Evolutionary conservation across 2,329 filamentous ascomycete genomes (phyloP).

Genomic region (Neodidymelliopsis sp.): DNA sequence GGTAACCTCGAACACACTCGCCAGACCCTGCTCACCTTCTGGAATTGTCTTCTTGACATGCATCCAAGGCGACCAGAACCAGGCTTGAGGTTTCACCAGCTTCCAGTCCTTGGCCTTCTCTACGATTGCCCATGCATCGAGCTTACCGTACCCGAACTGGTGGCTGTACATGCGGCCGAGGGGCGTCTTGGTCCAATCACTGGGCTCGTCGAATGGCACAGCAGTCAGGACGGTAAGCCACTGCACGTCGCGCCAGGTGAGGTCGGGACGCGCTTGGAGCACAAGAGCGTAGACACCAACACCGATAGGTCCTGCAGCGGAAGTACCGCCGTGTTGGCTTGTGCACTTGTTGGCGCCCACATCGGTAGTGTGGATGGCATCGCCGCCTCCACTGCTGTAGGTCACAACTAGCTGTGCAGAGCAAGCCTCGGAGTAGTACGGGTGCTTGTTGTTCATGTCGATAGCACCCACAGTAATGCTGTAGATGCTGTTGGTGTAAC

Average conservation of each 20-base stretch:
- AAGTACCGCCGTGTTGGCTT: constrained; percentile 87
- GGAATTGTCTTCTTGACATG: constrained; percentile 87
- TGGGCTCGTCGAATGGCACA: constrained; percentile 77
- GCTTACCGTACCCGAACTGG: constrained; percentile 93
- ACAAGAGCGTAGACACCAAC: constrained; percentile 92
- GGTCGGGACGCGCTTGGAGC: constrained; percentile 81
- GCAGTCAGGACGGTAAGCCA: constrained; percentile 88
- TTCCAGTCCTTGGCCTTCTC: constrained; percentile 86
- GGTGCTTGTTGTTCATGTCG: constrained; percentile 84
- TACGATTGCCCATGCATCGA: constrained; percentile 86
- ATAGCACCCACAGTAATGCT: constrained; percentile 96
- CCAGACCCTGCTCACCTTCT: constrained; percentile 80
- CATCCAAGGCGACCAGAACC: constrained; percentile 93
- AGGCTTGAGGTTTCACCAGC: constrained; percentile 91
- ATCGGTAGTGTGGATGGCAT: constrained; percentile 95
- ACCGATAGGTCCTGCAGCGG: constrained; percentile 90
- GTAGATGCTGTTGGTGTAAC: constrained; percentile 99
- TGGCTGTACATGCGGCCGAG: constrained; percentile 91
- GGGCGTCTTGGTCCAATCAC: constrained; percentile 81
- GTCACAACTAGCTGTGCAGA: constrained; percentile 95
- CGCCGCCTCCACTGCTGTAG: constrained; percentile 88
- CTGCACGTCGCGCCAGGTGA: constrained; percentile 94
- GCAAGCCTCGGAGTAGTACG: constrained; percentile 95
- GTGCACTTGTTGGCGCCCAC: constrained; percentile 85
- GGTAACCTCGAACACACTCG: constrained; percentile 83